Percentiles rank a stretch among this genome's conserved stretches.
Evolutionary conservation across 306 rosid species (phyloP).

Genomic region (Trichosanthes cucumerina): DNA sequence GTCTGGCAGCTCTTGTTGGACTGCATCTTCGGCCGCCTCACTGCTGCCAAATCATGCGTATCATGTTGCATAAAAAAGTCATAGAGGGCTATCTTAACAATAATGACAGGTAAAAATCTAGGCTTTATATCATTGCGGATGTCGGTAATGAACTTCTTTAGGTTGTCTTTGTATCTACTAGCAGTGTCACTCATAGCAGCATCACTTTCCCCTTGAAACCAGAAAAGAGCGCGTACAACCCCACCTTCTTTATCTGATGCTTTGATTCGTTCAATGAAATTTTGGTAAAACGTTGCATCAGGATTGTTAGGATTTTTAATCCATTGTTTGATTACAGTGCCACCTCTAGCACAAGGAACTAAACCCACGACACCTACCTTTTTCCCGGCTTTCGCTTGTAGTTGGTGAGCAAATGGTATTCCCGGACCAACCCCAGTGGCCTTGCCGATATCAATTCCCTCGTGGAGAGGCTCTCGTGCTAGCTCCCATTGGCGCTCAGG

Average conservation of each 20-base stretch:
- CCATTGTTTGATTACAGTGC: background rate
- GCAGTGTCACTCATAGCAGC: background rate
- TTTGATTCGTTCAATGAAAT: background rate
- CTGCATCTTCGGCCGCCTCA: background rate
- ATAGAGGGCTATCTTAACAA: background rate
- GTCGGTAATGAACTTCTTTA: background rate
- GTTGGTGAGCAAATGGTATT: background rate
- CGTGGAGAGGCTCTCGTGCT: background rate
- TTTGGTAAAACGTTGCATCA: background rate
- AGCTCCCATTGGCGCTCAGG: background rate
- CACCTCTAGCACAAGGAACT: constrained; percentile 6
- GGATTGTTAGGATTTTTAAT: background rate
- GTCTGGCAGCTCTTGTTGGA: background rate
- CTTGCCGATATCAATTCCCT: background rate
- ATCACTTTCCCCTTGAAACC: constrained; percentile 3
- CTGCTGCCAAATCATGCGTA: background rate
- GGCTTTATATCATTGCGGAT: background rate
- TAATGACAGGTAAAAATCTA: background rate
- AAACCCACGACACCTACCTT: background rate
- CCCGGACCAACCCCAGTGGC: background rate
- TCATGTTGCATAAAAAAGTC: background rate
- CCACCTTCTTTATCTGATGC: background rate
- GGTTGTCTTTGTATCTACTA: background rate
- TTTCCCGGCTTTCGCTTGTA: background rate
- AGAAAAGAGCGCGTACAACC: background rate